Percentiles rank a stretch among this genome's conserved stretches.
These are phyloP conservation scores for Hymenoscyphus scutula DNA, from an alignment of 2,329 filamentous ascomycete species.

Conservation along the genomic window DNA sequence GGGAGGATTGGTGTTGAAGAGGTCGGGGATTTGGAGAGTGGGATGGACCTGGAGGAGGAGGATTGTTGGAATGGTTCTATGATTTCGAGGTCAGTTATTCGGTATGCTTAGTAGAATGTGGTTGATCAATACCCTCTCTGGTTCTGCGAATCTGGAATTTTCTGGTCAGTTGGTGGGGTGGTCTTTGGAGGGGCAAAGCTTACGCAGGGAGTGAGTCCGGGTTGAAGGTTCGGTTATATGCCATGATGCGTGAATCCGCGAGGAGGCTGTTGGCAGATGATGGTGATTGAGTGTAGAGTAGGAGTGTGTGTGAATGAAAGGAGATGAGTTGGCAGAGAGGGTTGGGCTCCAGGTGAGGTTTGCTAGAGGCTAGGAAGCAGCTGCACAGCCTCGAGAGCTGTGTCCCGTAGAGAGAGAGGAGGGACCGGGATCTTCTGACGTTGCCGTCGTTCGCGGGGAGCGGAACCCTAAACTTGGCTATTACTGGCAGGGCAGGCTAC, in stretches of 20 bases:
- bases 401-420: no score
- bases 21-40: slow-evolving; percentile 17
- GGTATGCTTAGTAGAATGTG: slow-evolving; percentile 3
- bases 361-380: background rate
- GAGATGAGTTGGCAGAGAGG: background rate
- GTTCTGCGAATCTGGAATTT: slow-evolving; percentile 49
- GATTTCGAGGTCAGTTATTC: slow-evolving; percentile 10
- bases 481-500: no score
- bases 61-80: slow-evolving; percentile 11
- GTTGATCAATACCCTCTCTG: slow-evolving; percentile 41
- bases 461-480: background rate
- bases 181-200: slow-evolving; percentile 36
- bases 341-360: background rate
- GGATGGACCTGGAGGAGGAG: slow-evolving; percentile 22
- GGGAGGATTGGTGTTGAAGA: slow-evolving; percentile 43
- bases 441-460: background rate
- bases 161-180: slow-evolving; percentile 11
- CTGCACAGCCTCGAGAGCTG: slow-evolving; percentile 5
- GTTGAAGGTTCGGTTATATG: slow-evolving; percentile 91
- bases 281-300: background rate
- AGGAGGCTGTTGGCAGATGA: background rate
- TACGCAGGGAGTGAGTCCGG: slow-evolving; percentile 92
- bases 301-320: background rate
- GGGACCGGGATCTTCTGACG: no score
- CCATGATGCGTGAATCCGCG: slow-evolving; percentile 57